Evolutionary conservation across 2,329 filamentous ascomycete species (phyloP), one percentile per base, ranked within the genome.

Genomic region (Verticillium nonalfalfae): DNA sequence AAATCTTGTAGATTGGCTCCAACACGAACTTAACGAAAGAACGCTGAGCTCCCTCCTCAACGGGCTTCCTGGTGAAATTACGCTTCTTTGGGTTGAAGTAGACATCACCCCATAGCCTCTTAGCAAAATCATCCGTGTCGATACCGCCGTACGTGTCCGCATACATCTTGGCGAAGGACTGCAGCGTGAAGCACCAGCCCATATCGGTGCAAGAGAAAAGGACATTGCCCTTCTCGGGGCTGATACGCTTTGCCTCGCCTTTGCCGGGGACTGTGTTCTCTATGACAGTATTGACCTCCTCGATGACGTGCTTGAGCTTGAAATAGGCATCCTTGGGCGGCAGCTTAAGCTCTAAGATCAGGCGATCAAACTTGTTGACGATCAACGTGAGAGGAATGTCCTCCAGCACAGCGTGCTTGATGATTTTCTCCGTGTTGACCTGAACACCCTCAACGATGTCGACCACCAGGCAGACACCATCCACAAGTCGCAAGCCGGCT

Each of bases 371-470:
- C 79, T 99, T 99, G 83, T 98, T 99, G 76, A 99, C 84, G 61
- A 99, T 87, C 64, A 99, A 79, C 0, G 92, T 95, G 67, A 99
- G 78, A 1, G 95, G 94, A 4, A 98, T 81, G 68, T 93, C 91
- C 73, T 97, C 91, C 34, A 97, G 81, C 3, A 97, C 90, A 2
- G 93, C 93, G 74, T 99, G 92, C 77, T 92, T 96, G 78, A 99
- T 97, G 69, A 97, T 93, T 73, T 97, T 91, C 76, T 99, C 94
- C 0, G 95, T 96, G 74, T 97, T 97, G 69, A 95, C 85, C 77
- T 98, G 95, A n/a, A 99, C 93, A n/a, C 95, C 95, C 75, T 99
- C 95, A 1, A 99, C 91, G 26, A 97, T 92, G 73, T 99, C 95
- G 15, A 99, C 93, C 14, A 99, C 89, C 57, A 99, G 79, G 59